Percentiles rank a stretch among this genome's conserved stretches.
Conservation (phyloP, 805 yeast genomes). For the Hermanozyma aechmeae region DNA sequence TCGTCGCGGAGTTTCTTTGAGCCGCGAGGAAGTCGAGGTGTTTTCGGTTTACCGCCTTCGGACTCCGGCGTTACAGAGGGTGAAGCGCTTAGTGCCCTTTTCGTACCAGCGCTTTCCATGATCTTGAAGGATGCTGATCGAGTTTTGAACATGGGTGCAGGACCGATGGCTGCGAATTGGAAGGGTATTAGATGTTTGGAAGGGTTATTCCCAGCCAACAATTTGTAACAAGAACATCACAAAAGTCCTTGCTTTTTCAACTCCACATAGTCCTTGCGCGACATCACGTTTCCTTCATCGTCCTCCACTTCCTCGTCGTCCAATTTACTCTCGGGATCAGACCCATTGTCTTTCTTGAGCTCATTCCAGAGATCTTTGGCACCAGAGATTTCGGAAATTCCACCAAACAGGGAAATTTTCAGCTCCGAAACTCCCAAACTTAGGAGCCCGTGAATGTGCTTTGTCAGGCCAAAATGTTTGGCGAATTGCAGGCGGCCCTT, state of each 20-base stretch:
- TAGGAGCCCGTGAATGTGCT: constrained; percentile 65
- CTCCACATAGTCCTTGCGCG: constrained; percentile 72
- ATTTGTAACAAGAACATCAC: too few relatives aligned
- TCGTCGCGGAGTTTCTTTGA: constrained; percentile 25
- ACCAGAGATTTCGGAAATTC: constrained; percentile 58
- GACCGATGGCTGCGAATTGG: too few relatives aligned
- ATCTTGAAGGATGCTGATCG: too few relatives aligned
- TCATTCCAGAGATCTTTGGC: constrained; percentile 51
- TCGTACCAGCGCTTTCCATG: too few relatives aligned
- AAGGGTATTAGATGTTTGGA: too few relatives aligned
- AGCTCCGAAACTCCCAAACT: constrained; percentile 63
- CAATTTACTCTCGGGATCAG: constrained; percentile 35
- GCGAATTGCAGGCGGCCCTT: constrained; percentile 67
- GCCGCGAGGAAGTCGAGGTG: constrained; percentile 4
- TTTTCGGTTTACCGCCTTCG: constrained; percentile 2
- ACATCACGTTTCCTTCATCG: constrained; percentile 87
- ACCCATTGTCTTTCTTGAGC: constrained; percentile 27
- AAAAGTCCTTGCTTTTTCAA: constrained; percentile 80
- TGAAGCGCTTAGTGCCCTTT: too few relatives aligned
- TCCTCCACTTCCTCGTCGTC: constrained; percentile 79
- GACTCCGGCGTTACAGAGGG: too few relatives aligned
- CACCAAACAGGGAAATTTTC: constrained; percentile 40
- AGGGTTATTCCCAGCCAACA: too few relatives aligned
- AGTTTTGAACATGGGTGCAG: too few relatives aligned
- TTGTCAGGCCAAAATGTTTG: constrained; percentile 62